Percentiles rank a stretch among this genome's conserved stretches.
Conservation (phyloP, 495 filamentous ascomycete genomes). For the Aspergillus nanangensis region DNA sequence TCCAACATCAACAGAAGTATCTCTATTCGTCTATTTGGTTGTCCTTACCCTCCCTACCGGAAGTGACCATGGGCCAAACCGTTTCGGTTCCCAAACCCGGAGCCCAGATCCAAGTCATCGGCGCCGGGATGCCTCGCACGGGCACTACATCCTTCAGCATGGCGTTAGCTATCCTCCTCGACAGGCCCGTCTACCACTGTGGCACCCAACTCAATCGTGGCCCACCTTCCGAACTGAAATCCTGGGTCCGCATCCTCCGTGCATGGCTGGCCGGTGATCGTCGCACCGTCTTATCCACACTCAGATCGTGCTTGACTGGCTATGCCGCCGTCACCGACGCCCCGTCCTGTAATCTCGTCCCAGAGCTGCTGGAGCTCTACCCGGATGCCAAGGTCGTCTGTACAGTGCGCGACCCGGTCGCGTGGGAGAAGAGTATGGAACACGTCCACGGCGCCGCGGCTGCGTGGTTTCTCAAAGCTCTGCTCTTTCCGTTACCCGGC, state of each 20-base stretch:
- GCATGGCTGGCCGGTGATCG: constrained; percentile 10
- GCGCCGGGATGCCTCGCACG: not conserved
- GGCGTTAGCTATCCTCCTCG: not conserved
- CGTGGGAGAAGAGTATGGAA: constrained; percentile 20
- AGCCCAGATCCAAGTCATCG: not conserved
- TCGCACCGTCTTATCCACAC: constrained; percentile 65
- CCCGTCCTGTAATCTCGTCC: constrained; percentile 18
- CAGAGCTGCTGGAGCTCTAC: constrained; percentile 23
- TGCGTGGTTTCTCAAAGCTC: constrained; percentile 12
- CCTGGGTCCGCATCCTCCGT: constrained; percentile 15
- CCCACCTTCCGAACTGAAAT: constrained; percentile 14
- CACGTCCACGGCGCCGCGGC: constrained; percentile 7
- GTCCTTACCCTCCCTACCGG: no score
- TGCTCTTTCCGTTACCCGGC: constrained; percentile 20
- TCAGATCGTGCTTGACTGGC: constrained; percentile 64
- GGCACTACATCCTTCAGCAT: not conserved
- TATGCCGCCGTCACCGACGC: constrained; percentile 49
- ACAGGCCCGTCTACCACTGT: constrained; percentile 20
- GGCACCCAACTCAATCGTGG: constrained; percentile 21
- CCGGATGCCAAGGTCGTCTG: constrained; percentile 25
- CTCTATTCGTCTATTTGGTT: no score
- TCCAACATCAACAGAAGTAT: no score
- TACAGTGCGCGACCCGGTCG: constrained; percentile 16
- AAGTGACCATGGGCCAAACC: not conserved
- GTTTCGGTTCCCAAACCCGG: not conserved